Conservation (phyloP, 1,284 basidiomycete genomes). For the Cutaneotrichosporon mucoides region DNA sequence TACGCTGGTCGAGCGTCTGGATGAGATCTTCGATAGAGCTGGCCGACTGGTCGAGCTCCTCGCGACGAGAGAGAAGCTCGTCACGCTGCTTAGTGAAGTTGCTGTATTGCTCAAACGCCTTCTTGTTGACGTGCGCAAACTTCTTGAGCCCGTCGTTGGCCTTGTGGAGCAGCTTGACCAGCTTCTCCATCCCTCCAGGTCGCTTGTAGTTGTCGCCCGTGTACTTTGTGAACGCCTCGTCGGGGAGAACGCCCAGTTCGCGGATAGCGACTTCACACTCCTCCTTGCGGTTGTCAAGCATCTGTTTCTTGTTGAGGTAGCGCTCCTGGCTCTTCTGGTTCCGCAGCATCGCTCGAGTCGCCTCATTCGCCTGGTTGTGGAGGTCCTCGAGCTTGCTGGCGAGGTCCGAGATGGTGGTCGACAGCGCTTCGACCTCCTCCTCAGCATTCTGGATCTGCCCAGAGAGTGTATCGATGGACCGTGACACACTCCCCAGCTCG, state of each 20-base stretch:
- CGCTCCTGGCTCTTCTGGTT: constrained; percentile 94
- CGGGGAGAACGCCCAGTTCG: constrained; percentile 91
- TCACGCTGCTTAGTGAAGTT: constrained; percentile 98
- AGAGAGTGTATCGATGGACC: constrained; percentile 62
- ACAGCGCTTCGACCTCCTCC: constrained; percentile 58
- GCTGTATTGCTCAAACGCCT: constrained; percentile 97
- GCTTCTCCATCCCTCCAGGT: constrained; percentile 67
- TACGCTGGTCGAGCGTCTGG: constrained; percentile 88
- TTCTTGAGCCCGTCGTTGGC: constrained; percentile 92
- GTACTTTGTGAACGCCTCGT: constrained; percentile 96
- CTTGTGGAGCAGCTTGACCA: constrained; percentile 82
- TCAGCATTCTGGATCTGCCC: constrained; percentile 59
- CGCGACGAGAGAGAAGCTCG: constrained; percentile 75
- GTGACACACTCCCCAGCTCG: constrained; percentile 64
- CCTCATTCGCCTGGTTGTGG: constrained; percentile 77
- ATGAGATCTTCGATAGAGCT: constrained; percentile 92
- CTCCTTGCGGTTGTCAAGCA: constrained; percentile 76
- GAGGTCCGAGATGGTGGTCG: constrained; percentile 62
- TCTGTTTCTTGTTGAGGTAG: constrained; percentile 85
- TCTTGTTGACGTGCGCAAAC: constrained; percentile 98
- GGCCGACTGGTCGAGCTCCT: constrained; percentile 85
- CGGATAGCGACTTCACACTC: constrained; percentile 92
- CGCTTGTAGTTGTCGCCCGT: constrained; percentile 50
- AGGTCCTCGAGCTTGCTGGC: constrained; percentile 66
- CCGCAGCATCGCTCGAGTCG: constrained; percentile 73